These are phyloP conservation scores for Verticillium nonalfalfae DNA, from an alignment of 2,329 filamentous ascomycete species.

Conservation along the genomic window DNA sequence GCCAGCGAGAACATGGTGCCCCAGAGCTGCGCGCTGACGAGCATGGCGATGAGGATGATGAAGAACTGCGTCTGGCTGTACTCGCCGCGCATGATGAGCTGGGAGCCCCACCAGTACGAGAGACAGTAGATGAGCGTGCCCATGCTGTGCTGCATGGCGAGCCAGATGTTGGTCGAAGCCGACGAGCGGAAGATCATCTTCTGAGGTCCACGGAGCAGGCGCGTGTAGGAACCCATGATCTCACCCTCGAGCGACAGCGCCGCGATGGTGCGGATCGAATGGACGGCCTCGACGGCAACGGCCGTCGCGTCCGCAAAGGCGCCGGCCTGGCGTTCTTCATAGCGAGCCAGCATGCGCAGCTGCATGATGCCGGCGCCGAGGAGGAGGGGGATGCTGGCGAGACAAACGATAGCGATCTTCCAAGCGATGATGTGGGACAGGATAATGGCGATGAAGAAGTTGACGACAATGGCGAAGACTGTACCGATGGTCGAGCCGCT, in stretches of 20 bases:
- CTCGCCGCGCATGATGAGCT: conserved; percentile 50
- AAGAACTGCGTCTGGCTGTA: conserved; percentile 54
- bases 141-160: conserved; percentile 39
- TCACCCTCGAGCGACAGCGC: conserved; percentile 21
- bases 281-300: conserved; percentile 41
- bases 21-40: conserved; percentile 56
- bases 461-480: conserved; percentile 45
- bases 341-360: conserved; percentile 37
- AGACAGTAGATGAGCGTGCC: conserved; percentile 56
- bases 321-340: conserved; percentile 39
- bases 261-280: conserved; percentile 37
- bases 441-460: conserved; percentile 45
- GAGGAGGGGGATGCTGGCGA: conserved; percentile 45
- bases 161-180: conserved; percentile 33
- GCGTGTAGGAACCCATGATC: conserved; percentile 27
- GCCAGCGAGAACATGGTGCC: conserved; percentile 60
- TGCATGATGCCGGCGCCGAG: conserved; percentile 49
- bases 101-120: conserved; percentile 63
- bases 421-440: conserved; percentile 51
- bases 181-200: conserved; percentile 15
- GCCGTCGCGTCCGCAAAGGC: conserved; percentile 41
- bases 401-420: conserved; percentile 50
- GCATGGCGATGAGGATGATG: conserved; percentile 54
- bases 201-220: conserved; percentile 7
- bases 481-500: conserved; percentile 51